These are phyloP conservation scores for Jacaranda mimosifolia DNA, from an alignment of 257 asterid genomes.

Conservation along the genomic window DNA sequence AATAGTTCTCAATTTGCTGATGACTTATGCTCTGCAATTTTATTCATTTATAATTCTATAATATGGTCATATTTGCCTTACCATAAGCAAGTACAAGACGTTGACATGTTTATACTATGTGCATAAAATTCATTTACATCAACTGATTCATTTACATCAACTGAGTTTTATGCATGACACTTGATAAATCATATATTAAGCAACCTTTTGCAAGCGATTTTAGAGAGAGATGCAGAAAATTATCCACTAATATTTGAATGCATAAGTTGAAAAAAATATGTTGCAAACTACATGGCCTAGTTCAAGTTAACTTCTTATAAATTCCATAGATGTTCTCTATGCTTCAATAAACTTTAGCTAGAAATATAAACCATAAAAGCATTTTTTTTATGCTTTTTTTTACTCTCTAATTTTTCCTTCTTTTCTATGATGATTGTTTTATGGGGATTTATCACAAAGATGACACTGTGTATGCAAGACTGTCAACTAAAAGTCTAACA, in stretches of 20 bases:
- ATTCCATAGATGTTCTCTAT: constrained; percentile 14
- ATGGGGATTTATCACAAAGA: constrained; percentile 5
- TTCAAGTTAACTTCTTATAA: constrained; percentile 2
- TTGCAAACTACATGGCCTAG: constrained; percentile 26
- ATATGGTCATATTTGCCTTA: constrained; percentile 6
- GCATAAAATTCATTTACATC: not conserved
- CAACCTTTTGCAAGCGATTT: constrained; percentile 24
- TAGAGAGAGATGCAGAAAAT: constrained; percentile 9
- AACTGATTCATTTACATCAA: not conserved
- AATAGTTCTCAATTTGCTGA: constrained; percentile 22
- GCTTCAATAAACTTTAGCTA: constrained; percentile 23
- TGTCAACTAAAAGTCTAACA: constrained; percentile 3
- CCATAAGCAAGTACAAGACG: constrained; percentile 16
- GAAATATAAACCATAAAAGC: not conserved
- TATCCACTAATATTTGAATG: constrained; percentile 13
- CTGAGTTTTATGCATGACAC: constrained; percentile 18
- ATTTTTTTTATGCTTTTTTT: constrained; percentile 14
- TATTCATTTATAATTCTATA: constrained; percentile 17
- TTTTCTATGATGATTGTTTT: constrained; percentile 6
- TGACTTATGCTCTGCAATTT: constrained; percentile 26
- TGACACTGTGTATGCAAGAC: constrained; percentile 21
- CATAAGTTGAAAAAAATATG: constrained; percentile 19
- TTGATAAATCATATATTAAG: not conserved
- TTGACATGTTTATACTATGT: constrained; percentile 11
- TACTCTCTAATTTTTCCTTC: not conserved